Percentiles rank a stretch among this genome's conserved stretches.
Evolutionary conservation across 495 filamentous ascomycete genomes (phyloP).

Genomic region (Lophiostoma macrostomum): DNA sequence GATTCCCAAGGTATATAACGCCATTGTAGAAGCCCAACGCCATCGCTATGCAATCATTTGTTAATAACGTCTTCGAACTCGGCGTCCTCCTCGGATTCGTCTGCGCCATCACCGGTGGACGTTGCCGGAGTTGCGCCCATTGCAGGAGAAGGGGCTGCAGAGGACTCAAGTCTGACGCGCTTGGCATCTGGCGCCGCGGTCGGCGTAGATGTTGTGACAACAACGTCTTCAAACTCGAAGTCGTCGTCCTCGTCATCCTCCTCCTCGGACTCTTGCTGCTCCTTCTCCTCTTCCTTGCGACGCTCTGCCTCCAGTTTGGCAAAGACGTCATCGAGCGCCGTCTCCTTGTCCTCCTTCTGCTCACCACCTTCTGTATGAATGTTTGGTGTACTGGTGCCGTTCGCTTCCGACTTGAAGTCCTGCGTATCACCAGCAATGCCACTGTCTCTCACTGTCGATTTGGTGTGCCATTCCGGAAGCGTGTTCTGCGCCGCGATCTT

Average conservation of each 20-base stretch:
- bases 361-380: constrained; percentile 49
- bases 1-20: constrained; percentile 13
- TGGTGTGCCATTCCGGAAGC: constrained; percentile 84
- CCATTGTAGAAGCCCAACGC: constrained; percentile 16
- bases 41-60: constrained; percentile 31
- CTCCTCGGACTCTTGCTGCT: constrained; percentile 44
- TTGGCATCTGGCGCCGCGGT: constrained; percentile 24
- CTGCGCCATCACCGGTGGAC: constrained; percentile 10
- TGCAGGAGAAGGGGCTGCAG: constrained; percentile 17
- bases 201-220: neutral
- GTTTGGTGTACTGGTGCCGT: constrained; percentile 9
- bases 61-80: constrained; percentile 38
- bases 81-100: constrained; percentile 34
- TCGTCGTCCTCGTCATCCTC: constrained; percentile 37
- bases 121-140: constrained; percentile 12
- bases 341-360: constrained; percentile 54
- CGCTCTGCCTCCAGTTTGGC: constrained; percentile 49
- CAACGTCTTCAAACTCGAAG: constrained; percentile 37
- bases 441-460: constrained; percentile 67
- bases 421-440: constrained; percentile 22
- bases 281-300: constrained; percentile 12
- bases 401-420: neutral
- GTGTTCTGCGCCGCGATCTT: constrained; percentile 77
- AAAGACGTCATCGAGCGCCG: constrained; percentile 52
- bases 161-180: constrained; percentile 30